Evolutionary conservation across 1,284 basidiomycete species (phyloP).

Genomic region (Takashimella koratensis): DNA sequence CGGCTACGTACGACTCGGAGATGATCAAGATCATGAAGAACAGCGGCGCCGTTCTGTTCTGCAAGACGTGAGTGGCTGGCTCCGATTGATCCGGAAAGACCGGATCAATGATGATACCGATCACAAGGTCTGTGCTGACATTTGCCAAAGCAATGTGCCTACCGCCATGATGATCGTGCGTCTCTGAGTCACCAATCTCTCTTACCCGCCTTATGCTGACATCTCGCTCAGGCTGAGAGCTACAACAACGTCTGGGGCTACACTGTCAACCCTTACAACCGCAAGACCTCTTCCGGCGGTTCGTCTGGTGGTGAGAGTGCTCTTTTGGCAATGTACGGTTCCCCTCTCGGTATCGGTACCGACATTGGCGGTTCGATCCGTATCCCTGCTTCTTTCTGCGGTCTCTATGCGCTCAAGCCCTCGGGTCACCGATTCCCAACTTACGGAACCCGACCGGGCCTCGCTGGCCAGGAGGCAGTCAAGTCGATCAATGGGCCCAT

Average conservation of each 20-base stretch:
- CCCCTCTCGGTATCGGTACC: slow-evolving; percentile 62
- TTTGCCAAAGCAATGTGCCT: slow-evolving; percentile 17
- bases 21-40: slow-evolving; percentile 31
- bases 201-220: no score
- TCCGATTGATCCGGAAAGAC: background rate
- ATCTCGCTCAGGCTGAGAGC: slow-evolving; percentile 27
- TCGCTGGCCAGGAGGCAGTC: slow-evolving; percentile 66
- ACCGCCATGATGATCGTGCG: slow-evolving; percentile 25
- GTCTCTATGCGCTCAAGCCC: slow-evolving; percentile 65
- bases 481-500: slow-evolving; percentile 69
- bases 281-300: slow-evolving; percentile 56
- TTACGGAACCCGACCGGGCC: slow-evolving; percentile 57
- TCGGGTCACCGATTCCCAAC: slow-evolving; percentile 68
- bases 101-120: no score
- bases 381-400: slow-evolving; percentile 63
- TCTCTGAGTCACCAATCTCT: slow-evolving; percentile 23
- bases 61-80: slow-evolving; percentile 27
- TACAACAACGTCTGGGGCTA: slow-evolving; percentile 58
- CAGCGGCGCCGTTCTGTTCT: slow-evolving; percentile 35
- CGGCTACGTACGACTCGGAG: slow-evolving; percentile 25
- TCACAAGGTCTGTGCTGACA: background rate
- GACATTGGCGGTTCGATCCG: slow-evolving; percentile 69
- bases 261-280: slow-evolving; percentile 63
- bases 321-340: slow-evolving; percentile 56
- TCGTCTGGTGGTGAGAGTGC: slow-evolving; percentile 63